Evolutionary conservation across 1,284 basidiomycete genomes (phyloP).

Genomic region (Melampsora larici-populina): DNA sequence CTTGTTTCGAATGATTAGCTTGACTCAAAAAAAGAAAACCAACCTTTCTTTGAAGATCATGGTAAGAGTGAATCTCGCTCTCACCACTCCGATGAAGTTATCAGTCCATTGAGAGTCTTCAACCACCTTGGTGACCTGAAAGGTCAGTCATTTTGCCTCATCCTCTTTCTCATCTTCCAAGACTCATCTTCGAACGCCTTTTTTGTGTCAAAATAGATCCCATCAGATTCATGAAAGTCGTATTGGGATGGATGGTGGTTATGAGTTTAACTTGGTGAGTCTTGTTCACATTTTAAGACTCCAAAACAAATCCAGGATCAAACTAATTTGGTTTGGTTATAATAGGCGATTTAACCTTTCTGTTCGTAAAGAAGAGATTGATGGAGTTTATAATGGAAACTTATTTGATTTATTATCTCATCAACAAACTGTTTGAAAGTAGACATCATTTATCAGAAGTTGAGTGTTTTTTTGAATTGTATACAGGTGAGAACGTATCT

Average conservation of each 20-base stretch:
- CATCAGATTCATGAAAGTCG: constrained; percentile 10
- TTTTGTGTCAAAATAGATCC: constrained; percentile 7
- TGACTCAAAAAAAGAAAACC: background rate
- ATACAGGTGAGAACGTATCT: no score
- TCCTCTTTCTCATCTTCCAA: background rate
- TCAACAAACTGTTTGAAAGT: no score
- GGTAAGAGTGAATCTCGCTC: background rate
- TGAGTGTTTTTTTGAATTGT: no score
- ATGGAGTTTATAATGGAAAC: no score
- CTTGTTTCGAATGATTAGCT: background rate
- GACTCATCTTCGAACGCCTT: background rate
- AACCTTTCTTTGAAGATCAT: background rate
- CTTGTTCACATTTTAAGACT: background rate
- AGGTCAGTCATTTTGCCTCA: background rate
- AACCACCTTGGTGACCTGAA: constrained; percentile 12
- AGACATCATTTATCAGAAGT: no score
- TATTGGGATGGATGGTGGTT: constrained; percentile 20
- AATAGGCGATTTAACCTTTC: no score
- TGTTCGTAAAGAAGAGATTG: no score
- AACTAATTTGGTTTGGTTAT: no score
- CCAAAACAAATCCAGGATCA: no score
- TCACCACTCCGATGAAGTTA: background rate
- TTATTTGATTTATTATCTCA: no score
- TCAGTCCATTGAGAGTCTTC: constrained; percentile 12
- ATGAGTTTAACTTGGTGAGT: constrained; percentile 27